These are phyloP conservation scores for Neoscytalidium dimidiatum DNA, from an alignment of 2,329 filamentous ascomycete species.

Conservation along the genomic window DNA sequence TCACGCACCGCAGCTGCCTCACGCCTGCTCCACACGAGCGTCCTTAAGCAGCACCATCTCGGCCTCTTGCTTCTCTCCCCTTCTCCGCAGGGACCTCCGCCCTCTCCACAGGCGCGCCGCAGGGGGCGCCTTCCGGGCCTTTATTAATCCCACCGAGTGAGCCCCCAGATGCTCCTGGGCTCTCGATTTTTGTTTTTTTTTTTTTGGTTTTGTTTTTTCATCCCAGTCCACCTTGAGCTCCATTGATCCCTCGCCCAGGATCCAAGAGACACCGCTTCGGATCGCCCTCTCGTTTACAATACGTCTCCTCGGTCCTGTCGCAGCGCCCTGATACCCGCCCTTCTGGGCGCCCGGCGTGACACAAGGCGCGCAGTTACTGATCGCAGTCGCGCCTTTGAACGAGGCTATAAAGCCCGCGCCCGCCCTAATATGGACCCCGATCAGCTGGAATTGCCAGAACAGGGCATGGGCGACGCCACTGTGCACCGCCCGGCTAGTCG, in stretches of 20 bases:
- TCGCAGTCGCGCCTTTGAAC: not conserved
- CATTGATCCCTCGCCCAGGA: conserved; percentile 1
- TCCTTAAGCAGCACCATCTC: not conserved
- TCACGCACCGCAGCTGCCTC: not conserved
- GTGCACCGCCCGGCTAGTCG: conserved; percentile 8
- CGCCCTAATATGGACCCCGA: not conserved
- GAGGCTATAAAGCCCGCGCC: not conserved
- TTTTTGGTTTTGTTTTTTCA: too few relatives aligned
- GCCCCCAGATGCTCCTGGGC: not conserved
- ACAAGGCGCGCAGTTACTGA: conserved; percentile 5
- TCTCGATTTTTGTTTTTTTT: not conserved
- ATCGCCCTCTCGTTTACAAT: not conserved
- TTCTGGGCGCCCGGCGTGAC: conserved; percentile 6
- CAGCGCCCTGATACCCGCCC: not conserved
- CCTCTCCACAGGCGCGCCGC: not conserved
- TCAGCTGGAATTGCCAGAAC: not conserved
- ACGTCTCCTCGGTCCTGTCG: not conserved
- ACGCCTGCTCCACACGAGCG: not conserved
- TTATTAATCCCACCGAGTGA: not conserved
- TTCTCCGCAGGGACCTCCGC: not conserved
- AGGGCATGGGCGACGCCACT: conserved; percentile 3
- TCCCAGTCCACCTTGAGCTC: not conserved
- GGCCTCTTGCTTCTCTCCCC: not conserved
- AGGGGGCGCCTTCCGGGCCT: not conserved
- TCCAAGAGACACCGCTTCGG: not conserved